A percentile compares a stretch with the other conserved stretches of the same genome.
phyloP scores from a whole-genome alignment of 2,329 filamentous ascomycete species.

The Ramichloridium luteum region DNA sequence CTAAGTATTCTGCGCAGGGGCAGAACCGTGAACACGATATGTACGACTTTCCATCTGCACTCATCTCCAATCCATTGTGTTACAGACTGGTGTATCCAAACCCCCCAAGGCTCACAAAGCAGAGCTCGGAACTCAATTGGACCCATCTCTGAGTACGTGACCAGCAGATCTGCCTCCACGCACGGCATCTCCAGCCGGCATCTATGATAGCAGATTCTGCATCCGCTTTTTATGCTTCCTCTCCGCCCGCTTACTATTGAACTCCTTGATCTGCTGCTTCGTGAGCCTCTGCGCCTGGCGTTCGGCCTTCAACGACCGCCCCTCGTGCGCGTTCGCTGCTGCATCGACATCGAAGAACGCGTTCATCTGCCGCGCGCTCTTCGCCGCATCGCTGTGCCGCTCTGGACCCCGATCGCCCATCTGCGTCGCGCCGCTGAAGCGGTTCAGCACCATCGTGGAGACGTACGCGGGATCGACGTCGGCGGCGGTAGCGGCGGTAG shows the following conservation, averaged over 20 bases:
- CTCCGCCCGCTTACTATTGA: conserved; percentile 77
- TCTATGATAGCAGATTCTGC: conserved; percentile 2
- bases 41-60: too few species aligned
- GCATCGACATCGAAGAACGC: conserved; percentile 91
- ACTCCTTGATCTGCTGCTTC: conserved; percentile 78
- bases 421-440: conserved; percentile 80
- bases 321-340: conserved; percentile 81
- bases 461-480: conserved; percentile 38
- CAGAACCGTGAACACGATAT: too few species aligned
- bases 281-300: conserved; percentile 70
- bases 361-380: conserved; percentile 77
- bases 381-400: conserved; percentile 74
- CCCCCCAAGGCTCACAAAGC: too few species aligned
- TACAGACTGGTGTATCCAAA: too few species aligned
- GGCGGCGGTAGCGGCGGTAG: conserved; percentile 16
- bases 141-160: too few species aligned
- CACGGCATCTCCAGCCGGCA: too few species aligned
- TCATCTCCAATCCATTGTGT: too few species aligned
- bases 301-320: conserved; percentile 83
- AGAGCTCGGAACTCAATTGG: too few species aligned
- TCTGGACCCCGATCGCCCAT: conserved; percentile 54
- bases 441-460: conserved; percentile 71
- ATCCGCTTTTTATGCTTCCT: conserved; percentile 90
- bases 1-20: too few species aligned
- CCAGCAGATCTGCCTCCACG: too few species aligned